Conservation (phyloP, 306 rosid genomes). For the Arachis stenosperma region DNA sequence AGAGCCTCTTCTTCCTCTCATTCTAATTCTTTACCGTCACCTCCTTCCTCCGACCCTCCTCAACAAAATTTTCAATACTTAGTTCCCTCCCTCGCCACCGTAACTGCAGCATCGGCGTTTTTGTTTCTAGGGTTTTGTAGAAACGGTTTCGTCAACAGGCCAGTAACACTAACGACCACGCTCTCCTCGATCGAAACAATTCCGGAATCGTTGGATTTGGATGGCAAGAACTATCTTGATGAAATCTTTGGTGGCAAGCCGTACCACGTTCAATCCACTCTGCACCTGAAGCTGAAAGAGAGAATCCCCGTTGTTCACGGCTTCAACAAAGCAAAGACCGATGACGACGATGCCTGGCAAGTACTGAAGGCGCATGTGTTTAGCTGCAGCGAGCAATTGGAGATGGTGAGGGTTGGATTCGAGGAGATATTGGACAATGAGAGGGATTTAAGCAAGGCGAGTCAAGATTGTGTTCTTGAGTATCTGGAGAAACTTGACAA, state of each 20-base stretch:
- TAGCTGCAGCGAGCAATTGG: conserved; percentile 44
- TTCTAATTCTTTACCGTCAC: conserved; percentile 8
- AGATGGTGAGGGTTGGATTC: conserved; percentile 44
- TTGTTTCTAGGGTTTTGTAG: conserved; percentile 37
- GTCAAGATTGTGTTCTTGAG: conserved; percentile 45
- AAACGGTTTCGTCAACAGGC: conserved; percentile 8
- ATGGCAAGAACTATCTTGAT: conserved; percentile 3
- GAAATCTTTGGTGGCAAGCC: not conserved
- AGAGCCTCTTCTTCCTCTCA: conserved; percentile 19
- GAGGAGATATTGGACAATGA: conserved; percentile 53
- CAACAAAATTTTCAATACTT: conserved; percentile 27
- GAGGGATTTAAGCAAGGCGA: conserved; percentile 30
- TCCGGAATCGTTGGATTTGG: conserved; percentile 15
- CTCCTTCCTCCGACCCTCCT: conserved; percentile 33
- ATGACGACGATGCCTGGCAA: conserved; percentile 47
- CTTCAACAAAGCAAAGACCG: conserved; percentile 32
- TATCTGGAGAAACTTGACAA: conserved; percentile 43
- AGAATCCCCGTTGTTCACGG: conserved; percentile 40
- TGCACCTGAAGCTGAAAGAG: conserved; percentile 42
- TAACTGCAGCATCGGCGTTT: conserved; percentile 44
- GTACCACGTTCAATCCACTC: not conserved
- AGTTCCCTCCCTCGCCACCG: conserved; percentile 13
- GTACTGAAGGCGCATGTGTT: conserved; percentile 41
- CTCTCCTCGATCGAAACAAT: conserved; percentile 23
- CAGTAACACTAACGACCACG: not conserved